A percentile compares a stretch with the other conserved stretches of the same genome.
Conservation (phyloP, 2,329 filamentous ascomycete genomes). For the Talaromyces sp. region DNA sequence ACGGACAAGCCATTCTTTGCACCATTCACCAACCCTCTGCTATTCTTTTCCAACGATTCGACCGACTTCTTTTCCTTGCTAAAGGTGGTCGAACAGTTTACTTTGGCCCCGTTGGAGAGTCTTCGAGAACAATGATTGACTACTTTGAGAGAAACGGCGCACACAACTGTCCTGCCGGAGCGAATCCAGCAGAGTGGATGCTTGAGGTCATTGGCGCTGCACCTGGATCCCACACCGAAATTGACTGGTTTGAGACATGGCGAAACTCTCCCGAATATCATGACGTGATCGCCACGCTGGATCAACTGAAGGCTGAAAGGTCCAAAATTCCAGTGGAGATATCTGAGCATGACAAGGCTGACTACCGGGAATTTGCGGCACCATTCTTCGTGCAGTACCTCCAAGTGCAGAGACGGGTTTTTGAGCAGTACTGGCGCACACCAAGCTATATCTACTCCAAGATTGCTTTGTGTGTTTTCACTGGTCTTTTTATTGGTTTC, state of each 20-base stretch:
- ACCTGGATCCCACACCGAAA: constrained; percentile 57
- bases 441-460: constrained; percentile 88
- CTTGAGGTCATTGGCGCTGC: constrained; percentile 56
- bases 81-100: constrained; percentile 64
- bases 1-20: constrained; percentile 88
- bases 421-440: constrained; percentile 88
- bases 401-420: constrained; percentile 67
- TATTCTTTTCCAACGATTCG: constrained; percentile 85
- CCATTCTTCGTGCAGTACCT: constrained; percentile 64
- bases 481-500: constrained; percentile 74
- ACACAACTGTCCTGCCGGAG: constrained; percentile 52
- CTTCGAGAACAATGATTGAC: constrained; percentile 52
- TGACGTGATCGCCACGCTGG: constrained; percentile 53
- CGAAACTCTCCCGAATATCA: constrained; percentile 53
- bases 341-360: constrained; percentile 34
- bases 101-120: constrained; percentile 61
- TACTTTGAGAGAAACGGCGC: constrained; percentile 65
- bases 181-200: constrained; percentile 75
- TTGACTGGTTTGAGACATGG: constrained; percentile 63
- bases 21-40: constrained; percentile 97
- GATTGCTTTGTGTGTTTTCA: constrained; percentile 58
- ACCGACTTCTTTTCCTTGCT: constrained; percentile 59
- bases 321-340: constrained; percentile 35
- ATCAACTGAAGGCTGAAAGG: constrained; percentile 43
- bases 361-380: constrained; percentile 74